Conservation (phyloP, 768 basidiomycete species). For the Termitomyces titanicus region DNA sequence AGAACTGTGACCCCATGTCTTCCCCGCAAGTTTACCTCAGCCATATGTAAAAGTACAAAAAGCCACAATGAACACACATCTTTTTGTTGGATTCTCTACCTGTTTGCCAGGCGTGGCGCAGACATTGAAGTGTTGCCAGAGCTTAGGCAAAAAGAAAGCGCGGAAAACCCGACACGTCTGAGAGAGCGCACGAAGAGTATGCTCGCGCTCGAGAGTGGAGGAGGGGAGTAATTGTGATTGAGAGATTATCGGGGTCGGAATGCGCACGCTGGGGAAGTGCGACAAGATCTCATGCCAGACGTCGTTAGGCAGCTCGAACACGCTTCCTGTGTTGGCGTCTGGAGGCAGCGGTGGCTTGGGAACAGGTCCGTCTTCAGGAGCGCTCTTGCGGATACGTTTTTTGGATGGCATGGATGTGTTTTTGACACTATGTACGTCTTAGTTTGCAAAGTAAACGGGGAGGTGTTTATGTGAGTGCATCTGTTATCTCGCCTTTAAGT, state of each 20-base stretch:
- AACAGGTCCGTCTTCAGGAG: background rate
- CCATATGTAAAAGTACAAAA: no score
- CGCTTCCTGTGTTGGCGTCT: background rate
- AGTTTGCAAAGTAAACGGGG: no score
- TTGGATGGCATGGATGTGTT: slow-evolving; percentile 4
- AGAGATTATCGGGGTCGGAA: slow-evolving; percentile 13
- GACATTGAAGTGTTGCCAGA: slow-evolving; percentile 29
- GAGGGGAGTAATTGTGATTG: slow-evolving; percentile 14
- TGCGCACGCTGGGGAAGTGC: slow-evolving; percentile 19
- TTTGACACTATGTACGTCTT: no score
- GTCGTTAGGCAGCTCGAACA: slow-evolving; percentile 26
- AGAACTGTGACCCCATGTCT: no score
- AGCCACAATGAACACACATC: no score
- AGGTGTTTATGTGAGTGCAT: no score
- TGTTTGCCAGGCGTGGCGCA: slow-evolving; percentile 18
- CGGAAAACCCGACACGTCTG: slow-evolving; percentile 30
- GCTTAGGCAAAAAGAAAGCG: slow-evolving; percentile 22
- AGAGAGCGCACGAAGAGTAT: slow-evolving; percentile 28
- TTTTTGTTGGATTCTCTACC: background rate
- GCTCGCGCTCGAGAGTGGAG: slow-evolving; percentile 22
- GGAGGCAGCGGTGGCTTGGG: background rate
- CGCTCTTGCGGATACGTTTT: slow-evolving; percentile 4
- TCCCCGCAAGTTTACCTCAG: no score
- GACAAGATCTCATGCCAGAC: slow-evolving; percentile 29
- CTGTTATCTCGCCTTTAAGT: no score